Conservation (phyloP, 2,329 filamentous ascomycete genomes). For the Aspergillus cejpii region DNA sequence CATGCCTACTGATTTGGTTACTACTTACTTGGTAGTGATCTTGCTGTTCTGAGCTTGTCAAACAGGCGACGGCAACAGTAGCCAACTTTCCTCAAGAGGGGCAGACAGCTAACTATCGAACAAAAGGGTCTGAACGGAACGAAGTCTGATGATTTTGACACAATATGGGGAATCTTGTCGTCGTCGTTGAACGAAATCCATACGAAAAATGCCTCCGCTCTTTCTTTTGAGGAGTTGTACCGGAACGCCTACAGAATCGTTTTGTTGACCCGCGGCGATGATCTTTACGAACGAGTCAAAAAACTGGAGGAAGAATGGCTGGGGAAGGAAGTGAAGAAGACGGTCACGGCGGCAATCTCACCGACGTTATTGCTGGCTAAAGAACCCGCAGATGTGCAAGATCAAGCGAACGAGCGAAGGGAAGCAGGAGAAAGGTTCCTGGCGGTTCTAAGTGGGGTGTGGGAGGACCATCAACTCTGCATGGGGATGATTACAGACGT, state of each 20-base stretch:
- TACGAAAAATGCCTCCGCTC: slow-evolving; percentile 76
- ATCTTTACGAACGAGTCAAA: slow-evolving; percentile 73
- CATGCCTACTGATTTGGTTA: background rate
- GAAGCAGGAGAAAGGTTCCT: slow-evolving; percentile 78
- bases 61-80: background rate
- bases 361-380: slow-evolving; percentile 57
- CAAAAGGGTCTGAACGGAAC: slow-evolving; percentile 49
- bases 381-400: slow-evolving; percentile 44
- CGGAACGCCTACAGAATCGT: slow-evolving; percentile 91
- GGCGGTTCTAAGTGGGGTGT: slow-evolving; percentile 65
- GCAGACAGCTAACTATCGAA: slow-evolving; percentile 1
- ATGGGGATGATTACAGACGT: slow-evolving; percentile 98
- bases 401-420: slow-evolving; percentile 66
- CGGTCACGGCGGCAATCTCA: slow-evolving; percentile 65
- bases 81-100: background rate
- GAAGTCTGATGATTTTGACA: slow-evolving; percentile 72
- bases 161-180: slow-evolving; percentile 70
- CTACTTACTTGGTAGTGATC: slow-evolving; percentile 10
- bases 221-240: slow-evolving; percentile 95
- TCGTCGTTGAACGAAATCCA: slow-evolving; percentile 81
- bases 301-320: slow-evolving; percentile 80
- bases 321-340: slow-evolving; percentile 61
- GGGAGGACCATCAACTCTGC: slow-evolving; percentile 82
- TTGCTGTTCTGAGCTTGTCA: background rate
- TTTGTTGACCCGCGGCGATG: slow-evolving; percentile 73